Evolutionary conservation across 192 early-diverging fungal genomes (phyloP), one percentile per base, ranked within the genome.

Genomic region (Dispira parvispora): DNA sequence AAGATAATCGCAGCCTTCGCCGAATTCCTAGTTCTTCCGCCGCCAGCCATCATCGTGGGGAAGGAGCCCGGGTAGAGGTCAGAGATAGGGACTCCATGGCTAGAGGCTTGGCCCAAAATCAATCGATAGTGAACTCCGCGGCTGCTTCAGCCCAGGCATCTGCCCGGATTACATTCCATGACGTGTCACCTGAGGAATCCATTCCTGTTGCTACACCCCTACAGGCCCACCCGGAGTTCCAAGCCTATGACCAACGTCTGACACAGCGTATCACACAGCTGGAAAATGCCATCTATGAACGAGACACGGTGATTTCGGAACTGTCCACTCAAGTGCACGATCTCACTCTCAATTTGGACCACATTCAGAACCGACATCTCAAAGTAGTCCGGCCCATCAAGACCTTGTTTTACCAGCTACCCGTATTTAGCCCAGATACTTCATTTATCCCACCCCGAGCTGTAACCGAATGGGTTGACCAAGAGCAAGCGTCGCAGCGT

Each of bases 361-460:
- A 61, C 58, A 61, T 61, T 14, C 58, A 61, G 25, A 61, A 38
- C 42, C 28, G 58, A 14, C 58, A 61, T 44, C 58, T 61, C 58
- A 61, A 61, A 42, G 58, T 61, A 42, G 58, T 61, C 13, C 28
- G 58, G 2, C 58, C 58, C 43, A 61, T 61, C 58, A 61, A 61
- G 25, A 23, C 38, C n/a, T 16, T 61, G 0, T 61, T 61, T 38
- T 61, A 61, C 58, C 58, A 61, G n/a, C 43, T 61, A 25, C 58
- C 58, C 8, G 43, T 44, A 11, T 61, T 61, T 20, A 11, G 20
- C 3, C 42, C 58, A 3, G 43, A 61, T 42, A 61, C 58, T 2
- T n/a, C 58, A 16, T 61, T 61, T 44, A 44, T 61, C 26, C 58
- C 58, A 14, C 58, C 58, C 28, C 8, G 58, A 16, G 58, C 58